phyloP scores from a whole-genome alignment of 331 rosid species.

The Saraca asoca region DNA sequence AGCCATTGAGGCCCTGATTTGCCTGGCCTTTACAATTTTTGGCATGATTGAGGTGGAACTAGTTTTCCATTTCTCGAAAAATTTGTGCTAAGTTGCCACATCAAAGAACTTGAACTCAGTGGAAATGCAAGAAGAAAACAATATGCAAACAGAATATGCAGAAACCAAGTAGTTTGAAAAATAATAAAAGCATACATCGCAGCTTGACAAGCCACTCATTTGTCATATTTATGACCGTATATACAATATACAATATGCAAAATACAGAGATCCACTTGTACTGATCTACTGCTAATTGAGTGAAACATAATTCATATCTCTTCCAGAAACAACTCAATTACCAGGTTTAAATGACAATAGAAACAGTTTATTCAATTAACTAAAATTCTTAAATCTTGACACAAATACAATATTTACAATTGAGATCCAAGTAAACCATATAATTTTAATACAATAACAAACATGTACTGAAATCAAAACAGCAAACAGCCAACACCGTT shows the following conservation, averaged over 20 bases:
- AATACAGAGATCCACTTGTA: background rate
- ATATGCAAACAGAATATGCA: slow-evolving; percentile 22
- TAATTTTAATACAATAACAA: background rate
- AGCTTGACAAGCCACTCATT: slow-evolving; percentile 17
- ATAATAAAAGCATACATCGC: slow-evolving; percentile 5
- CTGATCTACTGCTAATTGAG: background rate
- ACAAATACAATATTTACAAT: background rate
- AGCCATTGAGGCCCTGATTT: slow-evolving; percentile 71
- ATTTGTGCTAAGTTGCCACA: slow-evolving; percentile 71
- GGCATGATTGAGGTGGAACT: slow-evolving; percentile 80
- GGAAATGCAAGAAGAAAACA: slow-evolving; percentile 34
- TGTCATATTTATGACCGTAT: background rate
- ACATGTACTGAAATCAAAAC: background rate
- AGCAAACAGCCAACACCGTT: background rate
- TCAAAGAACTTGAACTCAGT: slow-evolving; percentile 36
- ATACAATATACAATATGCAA: background rate
- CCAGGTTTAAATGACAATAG: background rate
- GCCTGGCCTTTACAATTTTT: slow-evolving; percentile 85
- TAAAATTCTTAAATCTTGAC: background rate
- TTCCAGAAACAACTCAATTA: background rate
- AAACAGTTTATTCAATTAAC: background rate
- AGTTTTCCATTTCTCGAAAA: slow-evolving; percentile 84
- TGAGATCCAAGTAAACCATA: background rate
- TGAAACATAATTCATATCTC: background rate
- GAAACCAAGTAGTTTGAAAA: slow-evolving; percentile 23